These are phyloP conservation scores for Yamadazyma atlantica DNA, from an alignment of 1,139 yeast species.

Conservation along the genomic window DNA sequence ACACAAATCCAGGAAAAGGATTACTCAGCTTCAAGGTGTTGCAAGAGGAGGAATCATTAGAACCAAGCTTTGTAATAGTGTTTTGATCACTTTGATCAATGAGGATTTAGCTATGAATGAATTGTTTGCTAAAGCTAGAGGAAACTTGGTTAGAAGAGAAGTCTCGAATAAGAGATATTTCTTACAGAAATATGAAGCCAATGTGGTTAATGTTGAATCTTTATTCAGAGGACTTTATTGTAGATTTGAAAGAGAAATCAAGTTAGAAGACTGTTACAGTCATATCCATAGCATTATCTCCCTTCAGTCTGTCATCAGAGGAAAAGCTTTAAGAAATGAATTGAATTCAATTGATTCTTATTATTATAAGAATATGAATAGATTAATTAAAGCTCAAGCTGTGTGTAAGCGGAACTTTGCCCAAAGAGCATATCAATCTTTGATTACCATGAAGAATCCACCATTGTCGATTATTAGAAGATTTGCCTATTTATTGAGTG, in stretches of 20 bases:
- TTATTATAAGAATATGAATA: conserved; percentile 54
- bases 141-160: conserved; percentile 36
- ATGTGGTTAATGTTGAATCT: conserved; percentile 33
- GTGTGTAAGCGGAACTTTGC: conserved; percentile 66
- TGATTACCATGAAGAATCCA: conserved; percentile 72
- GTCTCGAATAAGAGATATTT: conserved; percentile 21
- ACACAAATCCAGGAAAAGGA: conserved; percentile 10
- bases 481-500: conserved; percentile 76
- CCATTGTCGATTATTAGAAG: conserved; percentile 73
- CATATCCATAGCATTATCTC: conserved; percentile 36
- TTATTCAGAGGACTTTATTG: conserved; percentile 47
- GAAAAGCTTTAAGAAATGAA: conserved; percentile 36
- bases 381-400: conserved; percentile 73
- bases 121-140: conserved; percentile 48
- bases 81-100: conserved; percentile 41
- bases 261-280: conserved; percentile 54
- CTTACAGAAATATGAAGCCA: conserved; percentile 22
- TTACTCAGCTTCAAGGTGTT: conserved; percentile 49
- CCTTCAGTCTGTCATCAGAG: conserved; percentile 55
- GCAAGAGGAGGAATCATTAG: conserved; percentile 55
- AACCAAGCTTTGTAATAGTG: conserved; percentile 42
- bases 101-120: conserved; percentile 37
- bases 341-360: conserved; percentile 44
- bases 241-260: conserved; percentile 50
- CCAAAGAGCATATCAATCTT: conserved; percentile 70